Percentiles rank a stretch among this genome's conserved stretches.
Evolutionary conservation across 768 basidiomycete genomes (phyloP).

Genomic region (Xerocomellus chrysenteron): DNA sequence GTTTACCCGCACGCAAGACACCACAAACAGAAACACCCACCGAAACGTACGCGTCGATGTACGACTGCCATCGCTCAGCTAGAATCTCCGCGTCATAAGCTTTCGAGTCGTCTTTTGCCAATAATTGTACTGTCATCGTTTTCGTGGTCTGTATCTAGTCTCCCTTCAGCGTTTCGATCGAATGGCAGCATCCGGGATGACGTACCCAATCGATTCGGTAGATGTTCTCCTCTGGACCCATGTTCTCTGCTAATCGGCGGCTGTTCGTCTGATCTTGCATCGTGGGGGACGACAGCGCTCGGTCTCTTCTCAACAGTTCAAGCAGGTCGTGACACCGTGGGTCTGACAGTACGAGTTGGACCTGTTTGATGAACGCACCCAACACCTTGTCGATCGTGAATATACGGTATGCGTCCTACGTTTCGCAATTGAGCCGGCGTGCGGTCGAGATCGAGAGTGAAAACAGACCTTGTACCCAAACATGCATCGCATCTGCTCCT

Average conservation of each 20-base stretch:
- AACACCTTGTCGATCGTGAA: slow-evolving; percentile 95
- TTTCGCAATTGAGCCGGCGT: neutral
- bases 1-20: neutral
- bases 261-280: slow-evolving; percentile 71
- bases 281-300: slow-evolving; percentile 55
- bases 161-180: neutral
- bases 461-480: slow-evolving; percentile 72
- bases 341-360: slow-evolving; percentile 69
- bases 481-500: slow-evolving; percentile 86
- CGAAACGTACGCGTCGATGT: slow-evolving; percentile 74
- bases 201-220: slow-evolving; percentile 82
- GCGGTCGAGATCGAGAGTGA: neutral
- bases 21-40: slow-evolving; percentile 35
- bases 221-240: slow-evolving; percentile 75
- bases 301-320: slow-evolving; percentile 67
- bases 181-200: neutral
- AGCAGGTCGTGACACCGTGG: slow-evolving; percentile 69
- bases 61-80: slow-evolving; percentile 76
- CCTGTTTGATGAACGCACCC: slow-evolving; percentile 87
- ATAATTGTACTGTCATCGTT: slow-evolving; percentile 68
- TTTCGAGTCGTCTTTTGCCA: slow-evolving; percentile 76
- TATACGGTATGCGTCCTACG: slow-evolving; percentile 75
- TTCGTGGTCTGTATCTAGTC: slow-evolving; percentile 62
- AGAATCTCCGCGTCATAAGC: slow-evolving; percentile 75
- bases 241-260: slow-evolving; percentile 65